Base-by-base conservation (phyloP, 768 basidiomycete genomes). In the Exidia glandulosa region DNA sequence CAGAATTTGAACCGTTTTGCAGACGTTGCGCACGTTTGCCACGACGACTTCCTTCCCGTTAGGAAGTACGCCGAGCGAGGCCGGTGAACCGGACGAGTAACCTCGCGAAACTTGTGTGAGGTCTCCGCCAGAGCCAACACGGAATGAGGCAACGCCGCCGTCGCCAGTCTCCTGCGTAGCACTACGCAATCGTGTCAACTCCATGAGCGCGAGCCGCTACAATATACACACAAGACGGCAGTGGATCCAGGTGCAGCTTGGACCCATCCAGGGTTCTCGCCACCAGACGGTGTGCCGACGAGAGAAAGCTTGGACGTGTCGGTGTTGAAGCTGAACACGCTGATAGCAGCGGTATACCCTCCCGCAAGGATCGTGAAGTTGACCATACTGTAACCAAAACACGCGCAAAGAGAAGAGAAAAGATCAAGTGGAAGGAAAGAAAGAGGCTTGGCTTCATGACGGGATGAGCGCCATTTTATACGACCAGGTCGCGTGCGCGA, bases 321-420 rank as follows among this genome's bases (percentile, higher is more conserved):
- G 12, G 80, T 71, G 65, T 81, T 78, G 72, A 87, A 88, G 34
- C 81, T 66, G 69, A 86, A 87, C 0, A 82, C 79, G 2, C 81
- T 82, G 58, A 88, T 75, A 64, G 83, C 84, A 61, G 80, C 70
- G 27, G 73, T 69, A 66, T 81, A 87, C 16, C 85, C 85, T 33
- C 86, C 85, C 32, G 86, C 86, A 34, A 87, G 76, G 62, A 88
- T 84, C 3, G 76, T 84, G 66, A 84, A 81, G 59, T 81, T 77
- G 64, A 87, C 85, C 86, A 87, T 87, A 48, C 23, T 14, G 9
- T 16, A 12, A 23, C 12, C 52, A 14, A 23, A 25, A 13, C n/a
- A n/a, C n/a, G n/a, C n/a, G n/a, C n/a, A n/a, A n/a, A n/a, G n/a
- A n/a, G n/a, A n/a, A n/a, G n/a, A n/a, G n/a, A 14, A 54, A 54